A percentile compares a stretch with the other conserved stretches of the same genome.
phyloP scores from a whole-genome alignment of 2,329 filamentous ascomycete species.

The Botrytis byssoidea region DNA sequence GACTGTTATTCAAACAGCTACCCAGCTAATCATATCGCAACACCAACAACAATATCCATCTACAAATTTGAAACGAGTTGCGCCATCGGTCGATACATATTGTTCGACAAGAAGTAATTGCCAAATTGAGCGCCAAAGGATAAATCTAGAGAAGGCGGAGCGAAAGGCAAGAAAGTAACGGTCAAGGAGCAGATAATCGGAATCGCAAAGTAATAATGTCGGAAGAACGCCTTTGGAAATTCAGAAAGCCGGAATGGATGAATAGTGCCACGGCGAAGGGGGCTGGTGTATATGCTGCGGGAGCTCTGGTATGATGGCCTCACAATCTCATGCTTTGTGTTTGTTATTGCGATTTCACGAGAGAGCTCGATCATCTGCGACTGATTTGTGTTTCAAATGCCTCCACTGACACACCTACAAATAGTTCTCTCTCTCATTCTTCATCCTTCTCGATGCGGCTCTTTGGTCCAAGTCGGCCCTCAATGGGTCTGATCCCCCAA shows the following conservation, averaged over 20 bases:
- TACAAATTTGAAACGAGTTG: background rate
- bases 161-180: background rate
- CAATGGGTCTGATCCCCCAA: slow-evolving; percentile 53
- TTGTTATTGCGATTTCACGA: background rate
- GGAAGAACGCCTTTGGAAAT: slow-evolving; percentile 67
- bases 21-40: slow-evolving; percentile 7
- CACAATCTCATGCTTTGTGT: slow-evolving; percentile 9
- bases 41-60: slow-evolving; percentile 1
- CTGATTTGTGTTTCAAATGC: background rate
- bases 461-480: slow-evolving; percentile 62
- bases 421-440: slow-evolving; percentile 67
- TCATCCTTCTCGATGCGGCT: slow-evolving; percentile 65
- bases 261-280: slow-evolving; percentile 64
- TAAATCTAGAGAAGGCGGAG: background rate
- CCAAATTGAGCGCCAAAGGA: background rate
- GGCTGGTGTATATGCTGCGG: slow-evolving; percentile 60
- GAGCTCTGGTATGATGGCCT: slow-evolving; percentile 55
- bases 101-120: background rate
- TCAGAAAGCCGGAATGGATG: slow-evolving; percentile 64
- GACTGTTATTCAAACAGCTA: background rate
- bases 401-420: background rate
- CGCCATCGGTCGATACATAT: background rate
- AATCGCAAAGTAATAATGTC: slow-evolving; percentile 47
- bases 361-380: background rate
- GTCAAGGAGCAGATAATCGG: background rate